Evolutionary conservation across 345 rosid species (phyloP).

Genomic region (Jatropha curcas): DNA sequence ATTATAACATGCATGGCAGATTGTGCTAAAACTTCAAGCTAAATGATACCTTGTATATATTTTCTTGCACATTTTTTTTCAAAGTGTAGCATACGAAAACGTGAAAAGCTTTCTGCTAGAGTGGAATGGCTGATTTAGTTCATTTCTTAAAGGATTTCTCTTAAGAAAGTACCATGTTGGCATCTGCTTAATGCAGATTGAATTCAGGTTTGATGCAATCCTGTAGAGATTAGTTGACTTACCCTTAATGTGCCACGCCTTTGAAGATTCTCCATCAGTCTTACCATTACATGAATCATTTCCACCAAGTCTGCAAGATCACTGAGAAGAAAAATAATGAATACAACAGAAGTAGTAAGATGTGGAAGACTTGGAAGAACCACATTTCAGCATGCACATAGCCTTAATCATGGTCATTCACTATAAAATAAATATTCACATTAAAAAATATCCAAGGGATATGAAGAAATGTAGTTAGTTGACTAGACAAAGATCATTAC

Average conservation of each 20-base stretch:
- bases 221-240: conserved; percentile 28
- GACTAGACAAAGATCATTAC: background rate
- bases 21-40: background rate
- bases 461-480: background rate
- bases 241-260: conserved; percentile 90
- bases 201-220: conserved; percentile 4
- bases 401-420: background rate
- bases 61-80: background rate
- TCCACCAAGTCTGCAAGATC: conserved; percentile 96
- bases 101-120: too few species aligned
- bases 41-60: background rate
- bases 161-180: background rate
- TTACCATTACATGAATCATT: conserved; percentile 56
- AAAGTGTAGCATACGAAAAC: background rate
- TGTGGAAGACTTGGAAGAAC: background rate
- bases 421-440: background rate
- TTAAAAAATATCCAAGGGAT: background rate
- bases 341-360: conserved; percentile 17
- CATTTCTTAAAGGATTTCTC: background rate
- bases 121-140: background rate
- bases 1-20: background rate
- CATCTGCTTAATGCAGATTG: background rate
- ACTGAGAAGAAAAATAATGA: conserved; percentile 48
- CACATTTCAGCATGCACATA: background rate
- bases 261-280: conserved; percentile 91